A percentile compares a stretch with the other conserved stretches of the same genome.
These are phyloP conservation scores for Neurospora sp. DNA, from an alignment of 495 filamentous ascomycete genomes.

Conservation along the genomic window DNA sequence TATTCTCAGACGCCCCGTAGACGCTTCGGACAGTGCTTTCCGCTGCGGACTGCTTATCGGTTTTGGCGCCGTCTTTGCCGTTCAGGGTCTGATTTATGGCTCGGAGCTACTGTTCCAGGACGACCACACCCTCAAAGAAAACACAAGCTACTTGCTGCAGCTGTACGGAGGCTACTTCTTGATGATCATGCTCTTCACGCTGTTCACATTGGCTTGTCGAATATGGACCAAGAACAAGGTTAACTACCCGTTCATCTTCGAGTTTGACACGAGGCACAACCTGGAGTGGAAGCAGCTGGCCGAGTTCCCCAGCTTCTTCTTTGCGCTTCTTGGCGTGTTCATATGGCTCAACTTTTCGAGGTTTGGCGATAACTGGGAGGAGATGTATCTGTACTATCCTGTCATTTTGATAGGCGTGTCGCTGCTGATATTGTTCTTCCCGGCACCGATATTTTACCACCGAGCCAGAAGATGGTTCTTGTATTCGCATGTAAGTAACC, in stretches of 20 bases:
- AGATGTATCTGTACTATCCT: constrained; percentile 79
- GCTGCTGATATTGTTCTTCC: constrained; percentile 60
- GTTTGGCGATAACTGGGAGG: constrained; percentile 41
- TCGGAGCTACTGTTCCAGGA: constrained; percentile 40
- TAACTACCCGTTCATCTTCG: constrained; percentile 94
- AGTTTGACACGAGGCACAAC: constrained; percentile 77
- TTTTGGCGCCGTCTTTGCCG: constrained; percentile 58
- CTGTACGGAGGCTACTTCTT: constrained; percentile 83
- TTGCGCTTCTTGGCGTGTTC: constrained; percentile 66
- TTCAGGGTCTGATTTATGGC: constrained; percentile 65
- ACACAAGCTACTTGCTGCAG: constrained; percentile 70
- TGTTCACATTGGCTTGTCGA: constrained; percentile 71
- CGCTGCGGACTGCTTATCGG: constrained; percentile 72
- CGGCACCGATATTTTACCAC: constrained; percentile 63
- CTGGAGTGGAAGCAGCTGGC: constrained; percentile 82
- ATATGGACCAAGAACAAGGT: constrained; percentile 76
- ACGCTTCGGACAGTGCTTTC: constrained; percentile 65
- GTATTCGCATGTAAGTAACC: constrained; percentile 62
- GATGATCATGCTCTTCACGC: constrained; percentile 56
- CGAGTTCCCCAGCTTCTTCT: constrained; percentile 71
- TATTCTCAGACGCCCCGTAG: constrained; percentile 49
- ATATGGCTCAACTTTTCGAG: constrained; percentile 80
- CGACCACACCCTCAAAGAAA: constrained; percentile 34
- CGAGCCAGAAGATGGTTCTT: constrained; percentile 71
- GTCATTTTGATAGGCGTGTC: constrained; percentile 66